Percentiles rank a stretch among this genome's conserved stretches.
These are phyloP conservation scores for Infundibulicybe gibba DNA, from an alignment of 768 basidiomycete genomes.

Conservation along the genomic window DNA sequence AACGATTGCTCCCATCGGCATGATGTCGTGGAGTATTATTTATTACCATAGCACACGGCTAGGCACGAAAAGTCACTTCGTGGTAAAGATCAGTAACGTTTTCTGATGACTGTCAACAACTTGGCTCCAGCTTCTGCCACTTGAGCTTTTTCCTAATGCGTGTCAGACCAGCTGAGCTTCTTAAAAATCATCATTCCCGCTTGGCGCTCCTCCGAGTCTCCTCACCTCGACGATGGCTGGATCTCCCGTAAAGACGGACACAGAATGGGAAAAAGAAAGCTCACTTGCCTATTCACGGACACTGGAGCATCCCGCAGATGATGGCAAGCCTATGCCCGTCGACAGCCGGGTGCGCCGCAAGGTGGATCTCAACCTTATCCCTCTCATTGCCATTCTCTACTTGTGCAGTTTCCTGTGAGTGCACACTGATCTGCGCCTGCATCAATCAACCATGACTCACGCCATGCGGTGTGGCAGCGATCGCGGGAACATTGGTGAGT, in stretches of 20 bases:
- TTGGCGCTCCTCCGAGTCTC: neutral
- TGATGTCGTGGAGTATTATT: too few relatives aligned
- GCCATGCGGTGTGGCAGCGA: slow-evolving; percentile 21
- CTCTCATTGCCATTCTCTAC: slow-evolving; percentile 32
- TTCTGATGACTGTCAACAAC: neutral
- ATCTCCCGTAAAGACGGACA: neutral
- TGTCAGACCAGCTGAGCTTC: neutral
- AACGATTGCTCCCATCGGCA: too few relatives aligned
- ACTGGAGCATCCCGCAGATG: neutral
- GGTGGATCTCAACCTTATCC: slow-evolving; percentile 24
- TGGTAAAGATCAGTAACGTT: neutral
- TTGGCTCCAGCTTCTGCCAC: neutral
- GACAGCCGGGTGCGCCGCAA: slow-evolving; percentile 13
- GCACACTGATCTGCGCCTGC: neutral
- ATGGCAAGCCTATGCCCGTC: slow-evolving; percentile 1
- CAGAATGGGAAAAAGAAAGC: slow-evolving; percentile 1
- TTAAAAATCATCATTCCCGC: neutral
- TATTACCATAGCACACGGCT: too few relatives aligned
- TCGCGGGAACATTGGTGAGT: slow-evolving; percentile 40
- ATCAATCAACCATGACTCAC: too few relatives aligned
- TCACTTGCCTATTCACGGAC: neutral
- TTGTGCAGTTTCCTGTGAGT: slow-evolving; percentile 31
- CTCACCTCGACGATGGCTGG: neutral
- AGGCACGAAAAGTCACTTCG: neutral
- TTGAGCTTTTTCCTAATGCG: slow-evolving; percentile 1